These are phyloP conservation scores for Geosiphon pyriformis DNA, from an alignment of 192 early-diverging fungal genomes.

Conservation along the genomic window DNA sequence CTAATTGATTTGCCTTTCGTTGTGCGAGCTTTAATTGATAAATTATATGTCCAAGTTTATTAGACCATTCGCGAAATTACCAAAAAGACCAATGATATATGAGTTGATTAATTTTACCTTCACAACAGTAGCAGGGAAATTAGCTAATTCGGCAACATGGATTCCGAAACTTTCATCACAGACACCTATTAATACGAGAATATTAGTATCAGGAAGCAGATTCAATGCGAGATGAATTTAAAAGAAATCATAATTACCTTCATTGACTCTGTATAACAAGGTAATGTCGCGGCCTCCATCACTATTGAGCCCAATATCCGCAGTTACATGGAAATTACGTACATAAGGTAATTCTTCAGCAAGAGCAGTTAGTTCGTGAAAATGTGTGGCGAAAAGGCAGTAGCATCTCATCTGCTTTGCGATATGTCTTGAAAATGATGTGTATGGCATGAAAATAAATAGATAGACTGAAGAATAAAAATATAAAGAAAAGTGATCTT, in stretches of 20 bases:
- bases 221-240: background rate
- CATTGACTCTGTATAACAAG: conserved; percentile 84
- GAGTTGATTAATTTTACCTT: background rate
- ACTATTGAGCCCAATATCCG: conserved; percentile 39
- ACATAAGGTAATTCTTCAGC: conserved; percentile 64
- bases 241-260: conserved; percentile 40
- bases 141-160: conserved; percentile 92
- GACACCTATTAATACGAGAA: conserved; percentile 47
- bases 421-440: conserved; percentile 55
- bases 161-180: conserved; percentile 99
- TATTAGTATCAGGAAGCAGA: conserved; percentile 4
- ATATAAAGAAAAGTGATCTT: conserved; percentile 28
- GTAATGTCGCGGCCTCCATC: conserved; percentile 60
- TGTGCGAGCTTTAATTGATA: conserved; percentile 64
- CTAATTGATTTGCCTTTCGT: conserved; percentile 81
- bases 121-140: conserved; percentile 82
- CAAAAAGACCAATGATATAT: background rate
- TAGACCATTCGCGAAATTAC: background rate
- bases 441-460: background rate
- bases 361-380: conserved; percentile 92
- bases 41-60: too few species aligned
- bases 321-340: conserved; percentile 86
- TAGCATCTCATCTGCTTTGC: conserved; percentile 62
- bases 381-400: conserved; percentile 94
- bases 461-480: background rate